Evolutionary conservation across 148 eudicot genomes (phyloP).

Genomic region (Cornus florida): DNA sequence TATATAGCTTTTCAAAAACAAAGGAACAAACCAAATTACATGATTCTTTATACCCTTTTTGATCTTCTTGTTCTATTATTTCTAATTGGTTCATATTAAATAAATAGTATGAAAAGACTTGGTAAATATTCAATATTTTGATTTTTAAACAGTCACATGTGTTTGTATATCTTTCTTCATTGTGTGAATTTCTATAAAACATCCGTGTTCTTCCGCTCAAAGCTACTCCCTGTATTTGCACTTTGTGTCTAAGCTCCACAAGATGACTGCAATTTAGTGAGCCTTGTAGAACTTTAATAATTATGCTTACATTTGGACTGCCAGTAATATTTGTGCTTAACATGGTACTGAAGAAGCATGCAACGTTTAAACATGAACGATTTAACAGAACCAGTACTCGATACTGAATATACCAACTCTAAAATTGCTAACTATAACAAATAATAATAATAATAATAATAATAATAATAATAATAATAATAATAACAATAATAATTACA

Average conservation of each 20-base stretch:
- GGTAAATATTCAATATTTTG: background rate
- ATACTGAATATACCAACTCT: background rate
- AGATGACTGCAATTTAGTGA: background rate
- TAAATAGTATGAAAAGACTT: too few species aligned
- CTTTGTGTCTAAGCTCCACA: background rate
- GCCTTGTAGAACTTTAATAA: background rate
- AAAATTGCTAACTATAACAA: background rate
- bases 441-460: background rate
- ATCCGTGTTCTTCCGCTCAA: too few species aligned
- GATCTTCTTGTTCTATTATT: background rate
- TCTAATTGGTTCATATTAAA: background rate
- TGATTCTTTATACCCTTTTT: background rate
- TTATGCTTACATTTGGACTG: background rate
- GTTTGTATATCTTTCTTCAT: too few species aligned
- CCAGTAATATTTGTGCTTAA: background rate
- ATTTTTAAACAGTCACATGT: background rate
- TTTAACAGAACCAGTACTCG: background rate
- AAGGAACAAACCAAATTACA: background rate
- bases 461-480: background rate
- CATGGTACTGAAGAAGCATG: background rate
- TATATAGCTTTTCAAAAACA: too few species aligned
- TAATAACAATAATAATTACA: background rate
- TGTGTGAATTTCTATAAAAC: too few species aligned
- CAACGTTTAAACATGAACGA: background rate
- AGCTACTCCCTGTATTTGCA: too few species aligned